Evolutionary conservation across 306 rosid genomes (phyloP).

Genomic region (Adenanthera pavonina): DNA sequence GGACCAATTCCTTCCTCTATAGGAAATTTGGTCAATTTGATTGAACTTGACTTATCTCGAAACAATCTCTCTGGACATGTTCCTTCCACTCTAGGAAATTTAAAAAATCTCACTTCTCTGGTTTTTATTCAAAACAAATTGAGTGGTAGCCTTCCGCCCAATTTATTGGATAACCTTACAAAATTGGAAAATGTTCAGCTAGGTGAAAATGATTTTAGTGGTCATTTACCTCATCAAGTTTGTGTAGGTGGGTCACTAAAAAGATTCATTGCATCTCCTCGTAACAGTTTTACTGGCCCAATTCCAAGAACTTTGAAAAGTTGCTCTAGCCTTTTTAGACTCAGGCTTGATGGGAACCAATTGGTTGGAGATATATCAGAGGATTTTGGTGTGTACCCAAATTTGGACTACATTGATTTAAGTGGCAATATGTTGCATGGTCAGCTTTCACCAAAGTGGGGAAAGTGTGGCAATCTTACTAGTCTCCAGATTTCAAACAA

Average conservation of each 20-base stretch:
- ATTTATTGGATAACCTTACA: slow-evolving; percentile 19
- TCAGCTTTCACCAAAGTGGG: slow-evolving; percentile 29
- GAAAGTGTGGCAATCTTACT: background rate
- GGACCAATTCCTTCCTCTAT: slow-evolving; percentile 46
- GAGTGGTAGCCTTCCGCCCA: background rate
- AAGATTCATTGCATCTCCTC: accelerated
- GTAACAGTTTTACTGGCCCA: slow-evolving; percentile 10
- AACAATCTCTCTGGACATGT: slow-evolving; percentile 44
- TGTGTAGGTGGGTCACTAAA: slow-evolving; percentile 24
- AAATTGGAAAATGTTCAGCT: background rate
- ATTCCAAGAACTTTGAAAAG: background rate
- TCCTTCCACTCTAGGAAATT: slow-evolving; percentile 44
- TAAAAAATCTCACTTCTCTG: slow-evolving; percentile 17
- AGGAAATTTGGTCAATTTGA: slow-evolving; percentile 41
- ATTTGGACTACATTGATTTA: slow-evolving; percentile 22
- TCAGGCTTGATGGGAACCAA: slow-evolving; percentile 43
- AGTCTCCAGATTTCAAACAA: slow-evolving; percentile 15
- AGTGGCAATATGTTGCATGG: slow-evolving; percentile 39
- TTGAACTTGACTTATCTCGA: background rate
- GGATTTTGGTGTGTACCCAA: slow-evolving; percentile 35
- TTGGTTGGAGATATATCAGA: slow-evolving; percentile 38
- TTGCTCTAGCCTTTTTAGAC: slow-evolving; percentile 25
- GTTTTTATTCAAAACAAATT: slow-evolving; percentile 32
- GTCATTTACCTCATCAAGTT: slow-evolving; percentile 29
- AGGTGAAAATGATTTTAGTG: background rate